phyloP scores from a whole-genome alignment of 2,329 filamentous ascomycete species.

The Thelonectria discophora region DNA sequence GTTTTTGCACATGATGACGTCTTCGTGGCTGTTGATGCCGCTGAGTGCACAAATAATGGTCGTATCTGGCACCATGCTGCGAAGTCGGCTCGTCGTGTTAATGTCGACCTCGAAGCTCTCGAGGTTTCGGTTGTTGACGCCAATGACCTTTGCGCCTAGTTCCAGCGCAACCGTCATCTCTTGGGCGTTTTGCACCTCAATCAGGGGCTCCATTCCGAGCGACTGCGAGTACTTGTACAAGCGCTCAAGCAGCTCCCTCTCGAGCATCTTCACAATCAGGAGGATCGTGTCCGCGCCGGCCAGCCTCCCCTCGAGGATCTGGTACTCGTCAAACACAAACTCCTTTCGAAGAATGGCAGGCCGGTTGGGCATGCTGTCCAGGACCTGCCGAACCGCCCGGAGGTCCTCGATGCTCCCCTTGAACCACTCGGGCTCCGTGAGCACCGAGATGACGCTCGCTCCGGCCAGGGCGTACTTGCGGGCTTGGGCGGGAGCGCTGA shows the following conservation, averaged over 20 bases:
- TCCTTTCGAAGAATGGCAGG: constrained; percentile 95
- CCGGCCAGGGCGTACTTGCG: constrained; percentile 91
- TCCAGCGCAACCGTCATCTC: constrained; percentile 91
- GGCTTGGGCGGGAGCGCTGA: constrained; percentile 89
- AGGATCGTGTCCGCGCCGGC: constrained; percentile 95
- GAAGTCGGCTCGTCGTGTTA: constrained; percentile 86
- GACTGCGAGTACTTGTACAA: constrained; percentile 90
- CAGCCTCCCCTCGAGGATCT: constrained; percentile 92
- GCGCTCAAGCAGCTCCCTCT: constrained; percentile 73
- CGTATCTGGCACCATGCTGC: constrained; percentile 83
- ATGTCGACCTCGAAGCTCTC: constrained; percentile 98
- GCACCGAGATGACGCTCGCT: constrained; percentile 96
- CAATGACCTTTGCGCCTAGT: constrained; percentile 89
- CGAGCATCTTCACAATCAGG: constrained; percentile 98
- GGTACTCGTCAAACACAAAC: constrained; percentile 98
- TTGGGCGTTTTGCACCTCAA: constrained; percentile 93
- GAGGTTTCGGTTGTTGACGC: constrained; percentile 96
- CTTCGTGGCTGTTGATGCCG: constrained; percentile 87
- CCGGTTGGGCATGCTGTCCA: constrained; percentile 91
- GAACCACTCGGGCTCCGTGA: constrained; percentile 99
- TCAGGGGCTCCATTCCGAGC: constrained; percentile 95
- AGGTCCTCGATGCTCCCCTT: constrained; percentile 97
- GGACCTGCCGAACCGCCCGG: constrained; percentile 82
- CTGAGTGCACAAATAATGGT: constrained; percentile 94
- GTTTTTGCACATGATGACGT: constrained; percentile 86